Base-by-base conservation (phyloP, 2,329 filamentous ascomycete species). In the Lasiodiplodia hormozganensis region DNA sequence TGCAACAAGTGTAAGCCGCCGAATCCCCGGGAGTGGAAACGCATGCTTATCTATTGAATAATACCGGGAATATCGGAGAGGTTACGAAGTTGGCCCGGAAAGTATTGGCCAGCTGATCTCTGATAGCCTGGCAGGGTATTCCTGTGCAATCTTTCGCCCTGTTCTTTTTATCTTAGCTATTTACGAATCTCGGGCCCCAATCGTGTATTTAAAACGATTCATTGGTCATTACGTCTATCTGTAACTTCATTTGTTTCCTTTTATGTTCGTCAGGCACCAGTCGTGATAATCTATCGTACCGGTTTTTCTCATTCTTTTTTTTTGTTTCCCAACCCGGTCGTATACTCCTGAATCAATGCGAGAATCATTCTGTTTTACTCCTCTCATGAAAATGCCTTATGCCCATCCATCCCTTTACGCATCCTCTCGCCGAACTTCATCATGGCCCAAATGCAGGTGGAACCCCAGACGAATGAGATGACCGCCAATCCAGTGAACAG, bases 341-440 rank as follows among this genome's bases (percentile, higher is more conserved):
- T 11, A 8, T 12, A 8, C 31, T 28, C 25, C 14, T 23, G 52
- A 34, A 54, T 18, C 12, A 2, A 23, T 23, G 11, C 21, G 21
- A 8, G 40, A 47, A n/a, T n/a, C 40, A 16, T 47, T 2, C 18
- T 47, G 1, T 40, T 16, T 40, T 21, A 21, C n/a, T 21, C 53
- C 38, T 51, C 28, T 64, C 31, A 67, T n/a, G 65, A 40, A 60
- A 68, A 68, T 51, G 64, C 57, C 58, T 28, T 57, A 51, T 68
- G 67, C 67, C 52, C 52, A 53, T 69, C 62, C 70, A 71, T 71
- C 4, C 47, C 28, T 51, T 49, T 54, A 51, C 90, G 85, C 91
- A 91, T 93, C 72, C 80, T 82, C 18, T 84, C 81, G 0, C 88
- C 88, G 71, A 85, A 89, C 71, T 80, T 85, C 74, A 83, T 84